Conservation (phyloP, 2,329 filamentous ascomycete species). For the Hortaea sp. region DNA sequence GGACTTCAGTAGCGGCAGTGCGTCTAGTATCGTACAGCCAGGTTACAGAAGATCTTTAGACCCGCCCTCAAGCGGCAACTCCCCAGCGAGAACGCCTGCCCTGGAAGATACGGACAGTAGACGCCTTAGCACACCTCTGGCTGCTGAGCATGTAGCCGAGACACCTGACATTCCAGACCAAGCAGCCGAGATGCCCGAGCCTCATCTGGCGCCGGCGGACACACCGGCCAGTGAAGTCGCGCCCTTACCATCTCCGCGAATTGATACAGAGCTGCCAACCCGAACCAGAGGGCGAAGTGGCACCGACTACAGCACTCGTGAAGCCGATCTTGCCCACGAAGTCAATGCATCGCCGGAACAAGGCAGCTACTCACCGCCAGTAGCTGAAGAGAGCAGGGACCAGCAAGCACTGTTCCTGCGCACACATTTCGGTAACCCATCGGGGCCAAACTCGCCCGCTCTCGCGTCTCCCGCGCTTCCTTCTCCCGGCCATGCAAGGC, state of each 20-base stretch:
- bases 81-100: conserved; percentile 49
- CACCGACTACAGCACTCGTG: conserved; percentile 24
- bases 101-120: conserved; percentile 31
- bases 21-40: conserved; percentile 31
- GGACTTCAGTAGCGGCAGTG: conserved; percentile 28
- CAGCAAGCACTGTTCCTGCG: conserved; percentile 18
- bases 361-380: conserved; percentile 9
- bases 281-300: conserved; percentile 17
- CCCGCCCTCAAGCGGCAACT: conserved; percentile 49
- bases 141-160: conserved; percentile 13
- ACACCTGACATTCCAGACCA: conserved; percentile 15
- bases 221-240: conserved; percentile 10
- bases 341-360: conserved; percentile 16
- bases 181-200: conserved; percentile 14
- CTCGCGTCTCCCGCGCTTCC: conserved; percentile 3
- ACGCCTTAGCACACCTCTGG: conserved; percentile 18
- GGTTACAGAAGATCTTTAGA: conserved; percentile 49
- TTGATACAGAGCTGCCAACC: conserved; percentile 9
- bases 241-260: not conserved
- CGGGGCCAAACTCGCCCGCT: not conserved
- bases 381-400: conserved; percentile 13
- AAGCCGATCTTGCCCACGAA: conserved; percentile 21
- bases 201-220: conserved; percentile 12
- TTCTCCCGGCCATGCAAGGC: not conserved
- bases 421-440: conserved; percentile 10